A percentile compares a stretch with the other conserved stretches of the same genome.
These are phyloP conservation scores for Tagetes erecta DNA, from an alignment of 129 eudicot species.

Conservation along the genomic window DNA sequence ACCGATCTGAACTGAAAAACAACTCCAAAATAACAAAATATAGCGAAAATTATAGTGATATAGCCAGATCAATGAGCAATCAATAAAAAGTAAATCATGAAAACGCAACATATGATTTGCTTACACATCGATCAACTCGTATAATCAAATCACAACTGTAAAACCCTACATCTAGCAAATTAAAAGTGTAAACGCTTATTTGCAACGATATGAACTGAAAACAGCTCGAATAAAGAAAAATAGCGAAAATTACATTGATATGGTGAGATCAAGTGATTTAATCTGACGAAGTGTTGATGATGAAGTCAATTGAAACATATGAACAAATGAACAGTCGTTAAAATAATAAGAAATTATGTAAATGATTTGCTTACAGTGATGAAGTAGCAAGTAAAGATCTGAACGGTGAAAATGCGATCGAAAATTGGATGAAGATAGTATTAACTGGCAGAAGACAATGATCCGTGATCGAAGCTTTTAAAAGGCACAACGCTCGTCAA, in stretches of 20 bases:
- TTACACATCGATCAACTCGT: background rate
- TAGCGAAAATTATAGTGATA: slow-evolving; percentile 1
- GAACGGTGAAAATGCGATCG: slow-evolving; percentile 29
- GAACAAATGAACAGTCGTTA: background rate
- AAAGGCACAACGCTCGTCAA: slow-evolving; percentile 26
- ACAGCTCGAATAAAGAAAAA: slow-evolving; percentile 4
- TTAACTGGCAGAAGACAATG: slow-evolving; percentile 21
- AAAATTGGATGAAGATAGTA: slow-evolving; percentile 5
- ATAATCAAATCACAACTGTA: slow-evolving; percentile 16
- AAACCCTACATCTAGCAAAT: background rate
- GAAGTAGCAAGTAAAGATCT: slow-evolving; percentile 14
- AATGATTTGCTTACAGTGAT: slow-evolving; percentile 16
- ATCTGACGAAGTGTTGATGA: background rate
- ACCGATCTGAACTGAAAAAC: background rate
- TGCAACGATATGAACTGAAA: background rate
- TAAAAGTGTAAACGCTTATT: background rate
- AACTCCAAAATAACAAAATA: slow-evolving; percentile 1
- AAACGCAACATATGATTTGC: too few species aligned
- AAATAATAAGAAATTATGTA: background rate
- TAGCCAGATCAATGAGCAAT: slow-evolving; percentile 6
- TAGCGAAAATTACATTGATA: background rate
- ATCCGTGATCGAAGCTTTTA: slow-evolving; percentile 29
- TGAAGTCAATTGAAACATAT: background rate
- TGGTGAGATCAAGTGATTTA: slow-evolving; percentile 20
- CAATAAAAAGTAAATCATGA: too few species aligned